Evolutionary conservation across 1,284 basidiomycete genomes (phyloP), one percentile per base, ranked within the genome.

Genomic region (Dichomitus squalens): DNA sequence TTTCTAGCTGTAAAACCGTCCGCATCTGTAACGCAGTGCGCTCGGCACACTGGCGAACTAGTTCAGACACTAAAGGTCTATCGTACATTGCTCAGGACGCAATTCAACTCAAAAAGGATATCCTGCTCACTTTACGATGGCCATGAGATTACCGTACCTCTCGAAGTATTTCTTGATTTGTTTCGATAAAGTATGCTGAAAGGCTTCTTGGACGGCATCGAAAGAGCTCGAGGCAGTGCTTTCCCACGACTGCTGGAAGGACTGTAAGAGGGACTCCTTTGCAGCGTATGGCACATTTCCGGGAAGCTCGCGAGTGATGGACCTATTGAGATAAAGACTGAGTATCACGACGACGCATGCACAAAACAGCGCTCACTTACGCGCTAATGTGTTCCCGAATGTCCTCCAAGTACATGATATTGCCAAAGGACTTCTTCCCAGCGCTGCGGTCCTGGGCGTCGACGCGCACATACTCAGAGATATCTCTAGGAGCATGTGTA

Each of bases 231-330:
- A 46, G 0, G 75, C 67, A 0, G 78, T 75, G 1, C 48, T 27
- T 6, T 67, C 53, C 83, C 82, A 85, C 4, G 71, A 51, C 0
- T 47, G 41, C 16, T 76, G 75, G 54, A 75, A 79, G n/a, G 66
- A 64, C 7, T 64, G 56, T 7, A 84, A 76, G 35, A 84, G 73
- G 3, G 61, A 65, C 12, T 70, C 71, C 49, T 79, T 81, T 0
- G 79, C 81, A 25, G 78, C 75, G 38, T 79, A 84, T 0, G 82
- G 83, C 18, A 83, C 71, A 40, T 82, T 76, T 2, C 73, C 71
- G 0, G 81, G 81, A 5, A 84, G 73, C 52, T 85, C 82, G 76
- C 82, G 83, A 1, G 70, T 72, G 12, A 74, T 75, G 8, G 75
- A 76, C 1, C 82, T 84, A 47, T 2, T 4, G 0, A 55, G 9